Evolutionary conservation across 768 basidiomycete species (phyloP).

Genomic region (Kwoniella heveanensis): DNA sequence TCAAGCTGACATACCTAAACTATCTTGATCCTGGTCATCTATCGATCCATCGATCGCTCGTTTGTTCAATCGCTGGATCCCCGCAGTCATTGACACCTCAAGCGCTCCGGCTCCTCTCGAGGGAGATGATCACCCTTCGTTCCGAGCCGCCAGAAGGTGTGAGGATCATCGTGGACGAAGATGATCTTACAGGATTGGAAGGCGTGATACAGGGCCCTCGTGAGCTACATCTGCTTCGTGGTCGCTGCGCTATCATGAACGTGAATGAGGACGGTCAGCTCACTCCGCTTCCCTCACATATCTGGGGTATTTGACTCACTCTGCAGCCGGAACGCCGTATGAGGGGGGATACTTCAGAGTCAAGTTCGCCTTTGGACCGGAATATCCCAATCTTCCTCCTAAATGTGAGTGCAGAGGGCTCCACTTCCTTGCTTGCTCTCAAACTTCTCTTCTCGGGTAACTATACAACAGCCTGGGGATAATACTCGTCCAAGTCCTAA

Average conservation of each 20-base stretch:
- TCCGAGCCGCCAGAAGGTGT: slow-evolving; percentile 89
- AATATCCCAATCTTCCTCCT: slow-evolving; percentile 90
- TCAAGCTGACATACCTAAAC: no score
- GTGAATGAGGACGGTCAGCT: no score
- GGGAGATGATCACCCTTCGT: slow-evolving; percentile 78
- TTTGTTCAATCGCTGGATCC: no score
- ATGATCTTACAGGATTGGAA: slow-evolving; percentile 82
- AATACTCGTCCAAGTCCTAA: no score
- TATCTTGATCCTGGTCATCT: no score
- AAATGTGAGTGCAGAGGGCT: slow-evolving; percentile 86
- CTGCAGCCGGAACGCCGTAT: slow-evolving; percentile 70
- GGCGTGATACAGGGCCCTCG: slow-evolving; percentile 90
- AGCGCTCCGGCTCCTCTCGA: slow-evolving; percentile 77
- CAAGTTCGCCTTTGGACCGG: slow-evolving; percentile 86
- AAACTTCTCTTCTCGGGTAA: no score
- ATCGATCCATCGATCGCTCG: no score
- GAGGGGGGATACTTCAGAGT: slow-evolving; percentile 70
- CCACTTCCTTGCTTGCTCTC: no score
- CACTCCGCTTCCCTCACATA: no score
- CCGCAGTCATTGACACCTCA: slow-evolving; percentile 51
- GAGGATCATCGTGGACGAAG: slow-evolving; percentile 75
- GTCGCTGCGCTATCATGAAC: no score
- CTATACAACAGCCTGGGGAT: no score
- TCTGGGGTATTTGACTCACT: no score
- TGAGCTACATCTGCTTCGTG: slow-evolving; percentile 57